These are phyloP conservation scores for Talaromyces sp. DNA, from an alignment of 2,329 filamentous ascomycete species.

Conservation along the genomic window DNA sequence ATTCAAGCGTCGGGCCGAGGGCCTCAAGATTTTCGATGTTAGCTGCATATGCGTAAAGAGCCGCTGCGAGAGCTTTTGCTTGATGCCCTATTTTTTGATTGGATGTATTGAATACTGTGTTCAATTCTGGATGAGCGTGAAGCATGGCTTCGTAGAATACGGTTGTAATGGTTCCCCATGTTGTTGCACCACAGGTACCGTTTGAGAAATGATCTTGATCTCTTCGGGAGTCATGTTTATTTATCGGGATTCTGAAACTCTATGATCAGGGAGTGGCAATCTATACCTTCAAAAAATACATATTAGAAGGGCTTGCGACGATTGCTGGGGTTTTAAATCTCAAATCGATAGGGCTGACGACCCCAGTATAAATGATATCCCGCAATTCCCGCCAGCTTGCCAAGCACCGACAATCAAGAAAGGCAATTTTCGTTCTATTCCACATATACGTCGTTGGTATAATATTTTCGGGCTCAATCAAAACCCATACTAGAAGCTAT, in stretches of 20 bases:
- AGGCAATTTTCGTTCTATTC: neutral
- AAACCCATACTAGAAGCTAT: neutral
- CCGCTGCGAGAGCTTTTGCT: conserved; percentile 61
- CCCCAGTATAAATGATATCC: neutral
- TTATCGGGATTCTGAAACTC: neutral
- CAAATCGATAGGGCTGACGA: neutral
- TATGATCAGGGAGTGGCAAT: neutral
- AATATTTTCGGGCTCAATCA: neutral
- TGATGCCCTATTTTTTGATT: conserved; percentile 66
- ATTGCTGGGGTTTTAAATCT: neutral
- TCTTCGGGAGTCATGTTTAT: neutral
- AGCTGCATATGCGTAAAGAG: conserved; percentile 65
- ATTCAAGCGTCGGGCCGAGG: conserved; percentile 54
- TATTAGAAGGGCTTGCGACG: neutral
- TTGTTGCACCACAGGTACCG: neutral
- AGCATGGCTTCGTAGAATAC: neutral
- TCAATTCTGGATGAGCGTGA: neutral
- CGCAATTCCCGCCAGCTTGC: neutral
- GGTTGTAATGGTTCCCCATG: neutral
- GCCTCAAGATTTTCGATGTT: conserved; percentile 65
- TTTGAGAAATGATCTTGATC: neutral
- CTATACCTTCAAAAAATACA: neutral
- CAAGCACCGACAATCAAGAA: neutral
- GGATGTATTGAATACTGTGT: conserved; percentile 62
- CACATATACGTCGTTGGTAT: neutral